These are phyloP conservation scores for Magnusiomyces suaveolens DNA, from an alignment of 1,139 yeast genomes.

Conservation along the genomic window DNA sequence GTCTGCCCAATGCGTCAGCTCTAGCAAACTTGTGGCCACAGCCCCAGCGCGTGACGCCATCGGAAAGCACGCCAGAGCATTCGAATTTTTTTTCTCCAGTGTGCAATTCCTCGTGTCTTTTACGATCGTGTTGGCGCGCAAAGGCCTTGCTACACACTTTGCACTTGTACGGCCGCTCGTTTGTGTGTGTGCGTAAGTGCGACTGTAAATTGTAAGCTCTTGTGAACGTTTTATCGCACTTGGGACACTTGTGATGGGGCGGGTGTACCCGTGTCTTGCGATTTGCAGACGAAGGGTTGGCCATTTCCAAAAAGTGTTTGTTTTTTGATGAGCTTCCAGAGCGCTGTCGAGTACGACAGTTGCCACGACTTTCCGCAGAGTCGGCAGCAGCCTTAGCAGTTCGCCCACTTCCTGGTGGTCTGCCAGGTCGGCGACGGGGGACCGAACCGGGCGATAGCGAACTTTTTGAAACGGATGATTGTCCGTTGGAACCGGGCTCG, in stretches of 20 bases:
- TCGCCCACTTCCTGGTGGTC: slow-evolving; percentile 13
- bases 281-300: slow-evolving; percentile 21
- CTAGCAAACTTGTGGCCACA: slow-evolving; percentile 91
- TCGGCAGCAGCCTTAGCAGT: not conserved
- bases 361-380: not conserved
- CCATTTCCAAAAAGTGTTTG: slow-evolving; percentile 32
- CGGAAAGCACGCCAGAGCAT: slow-evolving; percentile 36
- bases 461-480: not conserved
- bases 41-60: slow-evolving; percentile 43
- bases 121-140: slow-evolving; percentile 91
- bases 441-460: not conserved
- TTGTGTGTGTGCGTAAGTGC: slow-evolving; percentile 86
- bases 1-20: slow-evolving; percentile 90
- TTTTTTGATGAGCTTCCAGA: slow-evolving; percentile 18
- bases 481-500: not conserved
- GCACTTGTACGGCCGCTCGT: slow-evolving; percentile 85
- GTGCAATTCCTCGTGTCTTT: slow-evolving; percentile 88
- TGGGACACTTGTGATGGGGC: slow-evolving; percentile 3
- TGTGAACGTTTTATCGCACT: slow-evolving; percentile 81
- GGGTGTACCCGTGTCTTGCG: slow-evolving; percentile 3
- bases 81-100: slow-evolving; percentile 82
- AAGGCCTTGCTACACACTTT: slow-evolving; percentile 84
- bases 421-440: slow-evolving; percentile 67
- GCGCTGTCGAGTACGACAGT: slow-evolving; percentile 21
- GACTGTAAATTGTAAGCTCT: slow-evolving; percentile 88